A percentile compares a stretch with the other conserved stretches of the same genome.
Evolutionary conservation across 106 monocot genomes (phyloP).

Genomic region (Acorus gramineus): DNA sequence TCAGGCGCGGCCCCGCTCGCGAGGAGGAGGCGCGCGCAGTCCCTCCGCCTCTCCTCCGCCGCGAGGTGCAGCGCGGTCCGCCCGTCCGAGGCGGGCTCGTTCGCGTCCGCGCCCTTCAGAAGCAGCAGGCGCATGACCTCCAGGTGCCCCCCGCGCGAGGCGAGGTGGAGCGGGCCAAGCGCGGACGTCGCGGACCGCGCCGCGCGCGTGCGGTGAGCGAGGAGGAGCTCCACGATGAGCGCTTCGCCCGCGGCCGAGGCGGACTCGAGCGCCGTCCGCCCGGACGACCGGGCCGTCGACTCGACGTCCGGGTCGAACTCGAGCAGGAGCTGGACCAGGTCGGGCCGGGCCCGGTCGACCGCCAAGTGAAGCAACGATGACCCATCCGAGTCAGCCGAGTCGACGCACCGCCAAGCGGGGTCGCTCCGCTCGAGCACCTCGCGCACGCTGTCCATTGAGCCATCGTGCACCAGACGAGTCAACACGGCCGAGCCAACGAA

Average conservation of each 20-base stretch:
- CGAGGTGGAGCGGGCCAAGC: slow-evolving; percentile 29
- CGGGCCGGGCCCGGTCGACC: slow-evolving; percentile 26
- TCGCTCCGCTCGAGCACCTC: slow-evolving; percentile 41
- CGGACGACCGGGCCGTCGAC: slow-evolving; percentile 5
- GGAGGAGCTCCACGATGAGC: slow-evolving; percentile 37
- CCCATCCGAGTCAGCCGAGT: slow-evolving; percentile 28
- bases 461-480: slow-evolving; percentile 22
- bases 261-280: slow-evolving; percentile 37
- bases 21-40: slow-evolving; percentile 23
- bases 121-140: slow-evolving; percentile 36
- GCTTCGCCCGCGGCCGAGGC: slow-evolving; percentile 37
- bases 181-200: slow-evolving; percentile 10
- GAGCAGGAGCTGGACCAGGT: slow-evolving; percentile 45
- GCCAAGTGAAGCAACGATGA: slow-evolving; percentile 37
- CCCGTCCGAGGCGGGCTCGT: slow-evolving; percentile 27
- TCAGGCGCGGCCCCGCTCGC: slow-evolving; percentile 23
- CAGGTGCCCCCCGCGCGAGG: slow-evolving; percentile 23
- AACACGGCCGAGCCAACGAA: slow-evolving; percentile 44
- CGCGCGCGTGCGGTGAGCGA: slow-evolving; percentile 24
- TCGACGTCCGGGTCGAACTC: slow-evolving; percentile 43
- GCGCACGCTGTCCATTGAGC: slow-evolving; percentile 27
- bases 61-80: slow-evolving; percentile 37
- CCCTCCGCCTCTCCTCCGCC: slow-evolving; percentile 17
- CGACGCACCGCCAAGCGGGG: slow-evolving; percentile 36
- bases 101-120: slow-evolving; percentile 16